Conservation (phyloP, 805 yeast species). For the Candida rishiriensis region DNA sequence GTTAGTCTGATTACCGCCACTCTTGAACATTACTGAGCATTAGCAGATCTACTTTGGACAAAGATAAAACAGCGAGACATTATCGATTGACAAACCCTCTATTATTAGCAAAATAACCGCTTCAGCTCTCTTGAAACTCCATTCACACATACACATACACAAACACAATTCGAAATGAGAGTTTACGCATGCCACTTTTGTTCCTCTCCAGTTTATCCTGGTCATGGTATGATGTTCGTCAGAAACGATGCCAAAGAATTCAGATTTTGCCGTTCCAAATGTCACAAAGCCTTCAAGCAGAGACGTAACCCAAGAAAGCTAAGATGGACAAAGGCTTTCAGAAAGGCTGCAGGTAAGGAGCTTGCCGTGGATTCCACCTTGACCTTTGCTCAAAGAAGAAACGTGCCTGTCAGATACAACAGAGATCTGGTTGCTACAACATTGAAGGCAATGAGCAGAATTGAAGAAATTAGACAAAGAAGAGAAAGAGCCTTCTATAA, state of each 20-base stretch:
- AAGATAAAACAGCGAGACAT: too few species aligned
- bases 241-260: constrained; percentile 98
- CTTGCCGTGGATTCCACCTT: constrained; percentile 95
- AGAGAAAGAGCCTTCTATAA: constrained; percentile 98
- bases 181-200: constrained; percentile 92
- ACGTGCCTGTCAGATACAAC: constrained; percentile 96
- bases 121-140: too few species aligned
- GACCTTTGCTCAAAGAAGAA: constrained; percentile 95
- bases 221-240: constrained; percentile 95
- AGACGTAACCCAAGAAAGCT: constrained; percentile 98
- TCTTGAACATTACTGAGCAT: too few species aligned
- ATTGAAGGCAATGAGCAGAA: constrained; percentile 89
- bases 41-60: too few species aligned
- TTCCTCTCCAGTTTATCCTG: constrained; percentile 92
- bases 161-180: constrained; percentile 50
- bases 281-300: constrained; percentile 96
- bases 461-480: constrained; percentile 92
- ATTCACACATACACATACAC: not conserved
- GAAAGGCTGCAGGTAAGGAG: constrained; percentile 98
- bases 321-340: constrained; percentile 98
- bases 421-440: constrained; percentile 94
- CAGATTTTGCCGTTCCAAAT: constrained; percentile 94
- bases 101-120: too few species aligned
- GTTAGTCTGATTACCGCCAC: too few species aligned
- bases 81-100: too few species aligned